Percentiles rank a stretch among this genome's conserved stretches.
Evolutionary conservation across 2,329 filamentous ascomycete genomes (phyloP).

Genomic region (Alternaria ventricosa): DNA sequence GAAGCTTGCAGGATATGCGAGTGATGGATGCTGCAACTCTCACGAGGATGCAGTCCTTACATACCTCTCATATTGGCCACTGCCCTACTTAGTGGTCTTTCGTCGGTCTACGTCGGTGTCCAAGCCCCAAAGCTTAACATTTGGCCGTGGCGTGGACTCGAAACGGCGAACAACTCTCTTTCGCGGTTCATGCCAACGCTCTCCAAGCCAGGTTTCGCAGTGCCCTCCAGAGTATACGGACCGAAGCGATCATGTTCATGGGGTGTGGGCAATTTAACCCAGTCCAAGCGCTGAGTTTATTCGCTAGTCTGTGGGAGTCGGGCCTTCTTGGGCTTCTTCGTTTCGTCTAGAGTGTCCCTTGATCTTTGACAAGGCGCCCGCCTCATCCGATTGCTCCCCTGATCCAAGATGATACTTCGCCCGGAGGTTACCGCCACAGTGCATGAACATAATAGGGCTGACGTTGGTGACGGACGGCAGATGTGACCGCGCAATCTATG

Average conservation of each 20-base stretch:
- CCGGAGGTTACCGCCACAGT: not conserved
- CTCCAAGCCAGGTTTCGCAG: not conserved
- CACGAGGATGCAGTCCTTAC: not conserved
- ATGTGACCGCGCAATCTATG: not conserved
- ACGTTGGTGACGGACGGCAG: not conserved
- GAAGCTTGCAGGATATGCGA: not conserved
- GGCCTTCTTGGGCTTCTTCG: slow-evolving; percentile 7
- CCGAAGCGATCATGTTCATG: slow-evolving; percentile 6
- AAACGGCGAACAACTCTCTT: slow-evolving; percentile 1
- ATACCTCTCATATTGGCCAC: not conserved
- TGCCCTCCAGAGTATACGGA: not conserved
- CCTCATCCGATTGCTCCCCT: slow-evolving; percentile 1
- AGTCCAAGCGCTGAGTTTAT: slow-evolving; percentile 7
- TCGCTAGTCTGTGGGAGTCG: not conserved
- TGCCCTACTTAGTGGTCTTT: slow-evolving; percentile 2
- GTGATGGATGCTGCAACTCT: not conserved
- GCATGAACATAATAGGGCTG: not conserved
- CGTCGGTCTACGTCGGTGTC: slow-evolving; percentile 8
- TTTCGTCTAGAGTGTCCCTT: slow-evolving; percentile 9
- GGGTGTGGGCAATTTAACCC: not conserved
- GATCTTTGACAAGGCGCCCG: not conserved
- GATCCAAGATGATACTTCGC: not conserved
- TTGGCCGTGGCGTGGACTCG: slow-evolving; percentile 9
- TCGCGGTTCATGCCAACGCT: not conserved
- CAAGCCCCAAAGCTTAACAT: slow-evolving; percentile 12